Conservation (phyloP, 352 stramenopile species). For the Phytophthora idaei region DNA sequence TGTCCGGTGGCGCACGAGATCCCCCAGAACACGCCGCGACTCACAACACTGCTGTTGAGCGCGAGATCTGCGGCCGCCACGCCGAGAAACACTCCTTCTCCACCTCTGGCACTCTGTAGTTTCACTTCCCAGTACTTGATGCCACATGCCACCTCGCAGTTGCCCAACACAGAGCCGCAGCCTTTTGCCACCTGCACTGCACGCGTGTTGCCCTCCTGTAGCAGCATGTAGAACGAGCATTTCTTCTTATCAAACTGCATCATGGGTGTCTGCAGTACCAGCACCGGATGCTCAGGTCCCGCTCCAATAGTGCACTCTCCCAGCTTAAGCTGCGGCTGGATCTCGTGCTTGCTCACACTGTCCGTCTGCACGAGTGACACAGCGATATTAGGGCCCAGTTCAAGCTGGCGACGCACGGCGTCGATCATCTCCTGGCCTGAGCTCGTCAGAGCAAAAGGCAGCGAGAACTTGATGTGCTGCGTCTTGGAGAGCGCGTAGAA, state of each 20-base stretch:
- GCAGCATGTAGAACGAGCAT: conserved; percentile 56
- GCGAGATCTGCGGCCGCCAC: conserved; percentile 58
- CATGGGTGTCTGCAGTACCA: conserved; percentile 71
- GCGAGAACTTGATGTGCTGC: conserved; percentile 72
- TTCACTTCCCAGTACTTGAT: conserved; percentile 88
- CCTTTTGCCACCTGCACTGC: conserved; percentile 69
- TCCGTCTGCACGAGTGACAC: conserved; percentile 79
- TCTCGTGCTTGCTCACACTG: conserved; percentile 75
- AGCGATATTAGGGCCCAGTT: conserved; percentile 56
- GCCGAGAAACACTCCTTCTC: conserved; percentile 78
- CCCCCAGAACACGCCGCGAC: conserved; percentile 73
- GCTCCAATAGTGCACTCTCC: conserved; percentile 73
- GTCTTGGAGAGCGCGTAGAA: conserved; percentile 75
- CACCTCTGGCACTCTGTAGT: conserved; percentile 50
- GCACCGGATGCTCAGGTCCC: conserved; percentile 64
- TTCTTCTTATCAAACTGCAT: conserved; percentile 71
- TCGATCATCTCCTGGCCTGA: conserved; percentile 61
- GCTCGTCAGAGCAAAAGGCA: conserved; percentile 64
- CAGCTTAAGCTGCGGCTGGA: conserved; percentile 55
- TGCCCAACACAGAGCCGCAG: conserved; percentile 67
- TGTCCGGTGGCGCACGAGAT: conserved; percentile 77
- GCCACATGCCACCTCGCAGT: conserved; percentile 55
- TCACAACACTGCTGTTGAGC: conserved; percentile 65
- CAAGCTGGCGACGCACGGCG: conserved; percentile 54
- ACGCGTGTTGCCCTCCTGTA: conserved; percentile 58